A percentile compares a stretch with the other conserved stretches of the same genome.
phyloP scores from a whole-genome alignment of 495 filamentous ascomycete genomes.

The Neurospora sp. region DNA sequence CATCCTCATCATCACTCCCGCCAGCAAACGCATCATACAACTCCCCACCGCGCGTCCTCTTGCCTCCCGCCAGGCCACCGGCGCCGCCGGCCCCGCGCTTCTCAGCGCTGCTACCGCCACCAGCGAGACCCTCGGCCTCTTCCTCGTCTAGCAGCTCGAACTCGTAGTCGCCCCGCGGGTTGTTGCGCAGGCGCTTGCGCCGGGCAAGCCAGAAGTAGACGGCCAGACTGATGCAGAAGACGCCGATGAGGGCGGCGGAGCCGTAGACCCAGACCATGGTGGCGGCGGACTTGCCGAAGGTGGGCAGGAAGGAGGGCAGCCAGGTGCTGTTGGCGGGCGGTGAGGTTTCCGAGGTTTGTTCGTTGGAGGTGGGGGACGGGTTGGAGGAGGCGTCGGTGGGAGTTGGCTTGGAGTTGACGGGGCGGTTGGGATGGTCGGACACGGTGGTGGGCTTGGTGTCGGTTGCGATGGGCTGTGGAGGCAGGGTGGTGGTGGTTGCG shows the following conservation, averaged over 20 bases:
- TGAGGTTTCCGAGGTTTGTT: conserved; percentile 25
- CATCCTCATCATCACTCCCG: conserved; percentile 50
- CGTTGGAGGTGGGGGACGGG: conserved; percentile 17
- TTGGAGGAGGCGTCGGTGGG: conserved; percentile 29
- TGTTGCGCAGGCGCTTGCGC: conserved; percentile 62
- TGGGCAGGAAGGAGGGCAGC: conserved; percentile 84
- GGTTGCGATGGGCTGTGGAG: conserved; percentile 14
- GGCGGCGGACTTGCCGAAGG: conserved; percentile 82
- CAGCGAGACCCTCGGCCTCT: conserved; percentile 49
- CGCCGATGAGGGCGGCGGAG: conserved; percentile 65
- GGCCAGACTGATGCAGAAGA: conserved; percentile 73
- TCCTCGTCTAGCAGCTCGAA: conserved; percentile 87
- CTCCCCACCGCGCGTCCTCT: conserved; percentile 59
- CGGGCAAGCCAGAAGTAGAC: conserved; percentile 71
- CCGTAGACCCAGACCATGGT: conserved; percentile 96
- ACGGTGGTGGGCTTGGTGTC: conserved; percentile 35
- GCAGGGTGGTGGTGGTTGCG: conserved; percentile 29
- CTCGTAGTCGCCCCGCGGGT: conserved; percentile 76
- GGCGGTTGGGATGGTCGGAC: conserved; percentile 67
- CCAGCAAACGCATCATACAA: conserved; percentile 92
- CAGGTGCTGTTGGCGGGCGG: conserved; percentile 33
- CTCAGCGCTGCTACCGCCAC: conserved; percentile 5
- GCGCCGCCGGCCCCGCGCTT: neutral
- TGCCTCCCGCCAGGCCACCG: conserved; percentile 6
- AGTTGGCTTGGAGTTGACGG: conserved; percentile 45